Evolutionary conservation across 768 basidiomycete genomes (phyloP), one percentile per base, ranked within the genome.

Genomic region (Rhodotorula graminis): DNA sequence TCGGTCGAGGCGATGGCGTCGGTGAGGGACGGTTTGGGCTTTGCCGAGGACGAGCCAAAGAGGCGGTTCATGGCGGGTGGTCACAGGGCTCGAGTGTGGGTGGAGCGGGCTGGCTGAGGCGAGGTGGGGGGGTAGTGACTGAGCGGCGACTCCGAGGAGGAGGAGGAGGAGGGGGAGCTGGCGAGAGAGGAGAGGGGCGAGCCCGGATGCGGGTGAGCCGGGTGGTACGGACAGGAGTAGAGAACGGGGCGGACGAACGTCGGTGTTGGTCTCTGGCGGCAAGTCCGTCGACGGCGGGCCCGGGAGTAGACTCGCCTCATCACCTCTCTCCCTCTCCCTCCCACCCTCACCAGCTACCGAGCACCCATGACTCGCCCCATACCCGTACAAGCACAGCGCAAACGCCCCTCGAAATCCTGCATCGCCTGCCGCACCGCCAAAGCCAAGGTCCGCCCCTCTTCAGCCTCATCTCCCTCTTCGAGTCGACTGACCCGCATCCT

Each of bases 1-100:
- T 76, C 72, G 65, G 79, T 76, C 72, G 92, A 88, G 64, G 86
- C 83, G 80, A 99, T 96, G n/a, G 95, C 95, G 83, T 99, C 96
- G 72, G 89, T 88, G 12, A 99, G 86, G 5, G 84, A 84, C 0
- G 95, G 87, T 79, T 92, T 91, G 31, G 93, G 91, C 80, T 92
- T 94, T 31, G 80, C 27, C 33, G 53, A 33, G 11, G 70, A 78
- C 56, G 81, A 81, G 67, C 81, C 82, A 31, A 81, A 81, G 16
- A 81, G 74, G 33, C 80, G 77, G 69, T 81, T 80, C 80, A 81
- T 81, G 53, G 60, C 47, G 18, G 31, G 6, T 23, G 10, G 44
- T 46, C 9, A 44, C 11, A 5, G 47, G 47, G 47, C 18, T 5
- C 47, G 19, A 5, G 49, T 21, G 25, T 50, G 21, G 21, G 19